Evolutionary conservation across 768 basidiomycete species (phyloP).

Genomic region (Auricularia sp.): DNA sequence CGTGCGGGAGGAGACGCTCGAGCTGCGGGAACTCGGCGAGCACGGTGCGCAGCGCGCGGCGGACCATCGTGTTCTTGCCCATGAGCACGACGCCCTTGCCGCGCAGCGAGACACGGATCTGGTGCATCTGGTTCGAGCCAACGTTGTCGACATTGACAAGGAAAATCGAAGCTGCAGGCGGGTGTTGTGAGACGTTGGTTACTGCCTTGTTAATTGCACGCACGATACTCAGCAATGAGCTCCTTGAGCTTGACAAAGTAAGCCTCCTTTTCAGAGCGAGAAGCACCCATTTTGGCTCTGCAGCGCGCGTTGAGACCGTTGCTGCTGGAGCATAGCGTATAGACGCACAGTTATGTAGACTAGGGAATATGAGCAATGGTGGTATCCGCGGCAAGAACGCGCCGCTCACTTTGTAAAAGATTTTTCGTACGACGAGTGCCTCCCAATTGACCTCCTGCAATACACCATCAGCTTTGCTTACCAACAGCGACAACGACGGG

Average conservation of each 20-base stretch:
- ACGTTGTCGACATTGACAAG: conserved; percentile 99
- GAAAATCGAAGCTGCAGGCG: conserved; percentile 79
- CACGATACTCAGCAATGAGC: conserved; percentile 82
- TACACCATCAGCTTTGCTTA: conserved; percentile 9
- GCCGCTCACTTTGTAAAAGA: conserved; percentile 4
- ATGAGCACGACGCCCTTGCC: conserved; percentile 95
- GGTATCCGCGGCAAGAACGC: conserved; percentile 5
- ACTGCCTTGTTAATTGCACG: conserved; percentile 21
- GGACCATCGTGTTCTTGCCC: conserved; percentile 99
- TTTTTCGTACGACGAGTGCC: conserved; percentile 40
- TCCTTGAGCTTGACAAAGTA: conserved; percentile 94
- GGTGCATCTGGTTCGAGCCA: conserved; percentile 98
- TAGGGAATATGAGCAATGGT: neutral
- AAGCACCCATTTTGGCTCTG: conserved; percentile 70
- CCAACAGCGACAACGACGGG: too few species aligned
- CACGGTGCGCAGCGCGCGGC: conserved; percentile 90
- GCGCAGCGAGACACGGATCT: conserved; percentile 90
- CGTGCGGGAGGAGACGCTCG: conserved; percentile 91
- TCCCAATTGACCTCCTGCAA: conserved; percentile 83
- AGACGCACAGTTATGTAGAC: conserved; percentile 6
- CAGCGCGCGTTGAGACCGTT: neutral
- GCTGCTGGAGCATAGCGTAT: neutral
- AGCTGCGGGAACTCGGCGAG: conserved; percentile 84
- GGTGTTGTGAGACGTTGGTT: neutral
- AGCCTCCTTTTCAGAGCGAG: conserved; percentile 77